A percentile compares a stretch with the other conserved stretches of the same genome.
phyloP scores from a whole-genome alignment of 75 land plant species.

The Chamaecyparis obtusa region DNA sequence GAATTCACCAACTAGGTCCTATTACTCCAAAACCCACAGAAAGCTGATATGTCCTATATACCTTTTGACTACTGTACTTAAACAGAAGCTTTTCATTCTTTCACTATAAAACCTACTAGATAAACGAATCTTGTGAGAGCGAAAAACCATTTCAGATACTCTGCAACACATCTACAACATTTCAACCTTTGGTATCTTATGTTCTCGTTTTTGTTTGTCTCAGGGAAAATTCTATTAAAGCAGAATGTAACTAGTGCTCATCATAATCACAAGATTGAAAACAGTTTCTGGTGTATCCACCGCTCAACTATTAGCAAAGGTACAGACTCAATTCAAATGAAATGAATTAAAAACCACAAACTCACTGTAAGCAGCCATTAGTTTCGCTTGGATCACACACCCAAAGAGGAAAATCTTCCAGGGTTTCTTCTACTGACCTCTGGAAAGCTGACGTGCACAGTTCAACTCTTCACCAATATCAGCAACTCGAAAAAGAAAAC shows the following conservation, averaged over 20 bases:
- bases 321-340: neutral
- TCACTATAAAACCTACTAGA: neutral
- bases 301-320: neutral
- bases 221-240: neutral
- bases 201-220: neutral
- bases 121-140: no score
- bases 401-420: neutral
- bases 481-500: neutral
- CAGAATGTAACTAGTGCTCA: neutral
- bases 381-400: neutral
- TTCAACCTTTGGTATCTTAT: neutral
- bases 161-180: neutral
- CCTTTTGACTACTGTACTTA: neutral
- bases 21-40: neutral
- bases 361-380: neutral
- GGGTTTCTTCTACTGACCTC: neutral
- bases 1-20: no score
- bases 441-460: neutral
- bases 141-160: neutral
- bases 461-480: no score
- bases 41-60: neutral
- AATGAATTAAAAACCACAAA: neutral
- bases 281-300: neutral
- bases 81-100: neutral
- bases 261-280: neutral